These are phyloP conservation scores for Neodidymelliopsis sp. DNA, from an alignment of 2,329 filamentous ascomycete genomes.

Conservation along the genomic window DNA sequence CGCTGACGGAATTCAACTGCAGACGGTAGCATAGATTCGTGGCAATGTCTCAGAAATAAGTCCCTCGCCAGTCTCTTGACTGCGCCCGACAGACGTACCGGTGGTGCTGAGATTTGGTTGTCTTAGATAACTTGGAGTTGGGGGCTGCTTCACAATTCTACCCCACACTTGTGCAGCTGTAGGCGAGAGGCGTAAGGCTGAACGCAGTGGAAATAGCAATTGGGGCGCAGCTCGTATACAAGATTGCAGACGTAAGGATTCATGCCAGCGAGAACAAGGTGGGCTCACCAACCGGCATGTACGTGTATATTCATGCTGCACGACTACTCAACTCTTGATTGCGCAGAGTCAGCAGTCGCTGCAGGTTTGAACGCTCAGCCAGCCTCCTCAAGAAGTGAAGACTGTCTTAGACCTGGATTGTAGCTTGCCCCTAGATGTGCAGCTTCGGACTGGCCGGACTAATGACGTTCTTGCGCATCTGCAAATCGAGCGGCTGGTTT, in stretches of 20 bases:
- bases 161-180: constrained; percentile 4
- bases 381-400: constrained; percentile 2
- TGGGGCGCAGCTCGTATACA: constrained; percentile 4
- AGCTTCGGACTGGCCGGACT: neutral
- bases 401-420: neutral
- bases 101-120: neutral
- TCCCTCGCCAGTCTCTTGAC: neutral
- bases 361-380: neutral
- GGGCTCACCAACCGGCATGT: neutral
- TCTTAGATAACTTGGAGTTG: constrained; percentile 1
- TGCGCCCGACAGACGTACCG: neutral
- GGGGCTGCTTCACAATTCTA: neutral
- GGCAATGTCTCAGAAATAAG: neutral
- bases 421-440: neutral
- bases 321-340: neutral
- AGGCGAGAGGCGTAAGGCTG: constrained; percentile 14
- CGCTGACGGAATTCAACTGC: too few species aligned
- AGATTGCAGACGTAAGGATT: neutral
- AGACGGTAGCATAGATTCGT: neutral
- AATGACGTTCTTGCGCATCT: neutral
- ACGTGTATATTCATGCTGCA: neutral
- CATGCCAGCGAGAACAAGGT: neutral
- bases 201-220: constrained; percentile 2
- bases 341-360: neutral
- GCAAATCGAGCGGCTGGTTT: too few species aligned